Evolutionary conservation across 2,329 filamentous ascomycete genomes (phyloP).

Genomic region (Hypoxylon sp.): DNA sequence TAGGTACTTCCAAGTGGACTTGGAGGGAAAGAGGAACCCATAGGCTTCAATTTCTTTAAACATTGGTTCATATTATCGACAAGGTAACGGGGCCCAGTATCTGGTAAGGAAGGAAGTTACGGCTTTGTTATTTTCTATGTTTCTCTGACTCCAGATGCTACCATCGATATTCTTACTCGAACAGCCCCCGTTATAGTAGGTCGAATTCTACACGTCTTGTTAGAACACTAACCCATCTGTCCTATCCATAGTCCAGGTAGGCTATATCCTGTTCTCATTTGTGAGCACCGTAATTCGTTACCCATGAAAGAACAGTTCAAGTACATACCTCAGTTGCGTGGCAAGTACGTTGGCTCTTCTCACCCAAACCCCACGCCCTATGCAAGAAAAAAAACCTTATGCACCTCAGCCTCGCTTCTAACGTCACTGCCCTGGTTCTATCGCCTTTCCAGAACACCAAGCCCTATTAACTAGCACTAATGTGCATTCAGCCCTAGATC

Average conservation of each 20-base stretch:
- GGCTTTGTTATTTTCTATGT: neutral
- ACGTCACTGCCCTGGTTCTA: conserved; percentile 31
- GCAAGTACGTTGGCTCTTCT: neutral
- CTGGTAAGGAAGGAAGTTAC: neutral
- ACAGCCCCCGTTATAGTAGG: neutral
- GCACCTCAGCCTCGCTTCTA: conserved; percentile 38
- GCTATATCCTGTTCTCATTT: neutral
- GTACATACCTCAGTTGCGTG: conserved; percentile 5
- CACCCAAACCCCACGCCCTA: neutral
- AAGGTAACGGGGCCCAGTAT: neutral
- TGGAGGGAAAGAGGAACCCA: neutral
- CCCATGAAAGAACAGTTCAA: conserved; percentile 7
- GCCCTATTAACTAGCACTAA: conserved; percentile 28
- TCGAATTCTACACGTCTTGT: conserved; percentile 8
- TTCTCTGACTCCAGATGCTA: neutral
- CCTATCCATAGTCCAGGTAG: neutral
- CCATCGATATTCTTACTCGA: neutral
- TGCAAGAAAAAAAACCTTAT: conserved; percentile 10
- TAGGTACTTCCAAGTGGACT: neutral
- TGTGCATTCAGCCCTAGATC: conserved; percentile 22
- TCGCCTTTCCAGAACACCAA: conserved; percentile 29
- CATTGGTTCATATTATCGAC: neutral
- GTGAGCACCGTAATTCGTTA: neutral
- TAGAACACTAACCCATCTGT: neutral
- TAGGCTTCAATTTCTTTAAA: neutral